Conservation (phyloP, 176 grass and related monocot species). For the Oryza officinalis region DNA sequence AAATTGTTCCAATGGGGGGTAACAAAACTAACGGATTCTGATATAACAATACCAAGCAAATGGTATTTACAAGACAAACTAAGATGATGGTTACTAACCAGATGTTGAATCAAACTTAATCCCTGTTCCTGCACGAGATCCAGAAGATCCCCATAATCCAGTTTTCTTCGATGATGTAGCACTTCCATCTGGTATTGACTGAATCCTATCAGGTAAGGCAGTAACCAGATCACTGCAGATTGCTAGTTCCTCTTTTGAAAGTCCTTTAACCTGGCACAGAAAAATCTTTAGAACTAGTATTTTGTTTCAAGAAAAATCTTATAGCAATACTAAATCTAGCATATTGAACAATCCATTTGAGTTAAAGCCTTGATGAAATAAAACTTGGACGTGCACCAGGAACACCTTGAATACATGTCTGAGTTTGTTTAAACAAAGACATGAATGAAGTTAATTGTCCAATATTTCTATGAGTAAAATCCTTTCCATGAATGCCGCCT, state of each 20-base stretch:
- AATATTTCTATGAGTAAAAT: too few relatives aligned
- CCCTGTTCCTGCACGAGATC: slow-evolving; percentile 37
- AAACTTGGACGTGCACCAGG: too few relatives aligned
- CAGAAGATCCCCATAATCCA: slow-evolving; percentile 52
- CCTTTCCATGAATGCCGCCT: too few relatives aligned
- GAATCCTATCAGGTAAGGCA: slow-evolving; percentile 64
- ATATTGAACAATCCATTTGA: too few relatives aligned
- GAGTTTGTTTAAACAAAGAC: too few relatives aligned
- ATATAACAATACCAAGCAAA: neutral
- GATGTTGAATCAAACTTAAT: slow-evolving; percentile 68
- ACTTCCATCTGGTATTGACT: slow-evolving; percentile 59
- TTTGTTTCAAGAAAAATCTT: too few relatives aligned
- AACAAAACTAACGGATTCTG: neutral
- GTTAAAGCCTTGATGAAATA: too few relatives aligned
- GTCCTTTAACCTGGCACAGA: slow-evolving; percentile 51
- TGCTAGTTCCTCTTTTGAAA: slow-evolving; percentile 60
- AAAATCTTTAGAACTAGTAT: neutral
- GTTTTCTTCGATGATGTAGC: slow-evolving; percentile 49
- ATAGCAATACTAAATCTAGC: too few relatives aligned
- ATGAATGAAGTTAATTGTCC: too few relatives aligned
- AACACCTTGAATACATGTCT: too few relatives aligned
- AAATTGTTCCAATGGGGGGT: neutral
- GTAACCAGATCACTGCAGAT: slow-evolving; percentile 47
- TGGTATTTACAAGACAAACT: neutral
- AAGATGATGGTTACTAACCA: slow-evolving; percentile 13